Evolutionary conservation across 768 basidiomycete genomes (phyloP), one percentile per base, ranked within the genome.

Genomic region (Paxillus involutus): DNA sequence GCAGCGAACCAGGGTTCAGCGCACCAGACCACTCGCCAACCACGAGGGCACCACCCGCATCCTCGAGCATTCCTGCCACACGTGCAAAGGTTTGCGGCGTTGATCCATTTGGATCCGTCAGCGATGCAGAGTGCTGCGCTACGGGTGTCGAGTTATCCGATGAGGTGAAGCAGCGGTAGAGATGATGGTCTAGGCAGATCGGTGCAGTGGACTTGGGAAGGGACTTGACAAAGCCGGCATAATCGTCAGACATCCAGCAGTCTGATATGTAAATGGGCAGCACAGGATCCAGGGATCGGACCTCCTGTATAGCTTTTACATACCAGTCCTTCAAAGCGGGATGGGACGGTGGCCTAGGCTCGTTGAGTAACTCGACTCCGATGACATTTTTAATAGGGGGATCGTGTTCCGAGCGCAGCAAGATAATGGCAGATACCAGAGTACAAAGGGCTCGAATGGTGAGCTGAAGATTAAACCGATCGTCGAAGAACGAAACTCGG

Each of bases 21-120:
- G 84, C 88, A 0, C 84, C 90, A 3, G 85, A 88, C 84, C 87
- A 93, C 62, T 94, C 91, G 6, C 85, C 91, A 0, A 93, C 76
- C 29, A 93, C 73, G 6, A 94, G 56, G 5, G 71, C 78, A 19
- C 84, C 84, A 21, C 76, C 78, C 26, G 59, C 76, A 53, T 51
- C 66, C 55, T 58, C 71, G 19, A 69, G 73, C 55, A 69, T 60
- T 14, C 62, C 55, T 17, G 75, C 53, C 2, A 71, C 72, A 10
- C 73, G 74, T 12, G 75, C 69, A 35, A 81, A 78, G 49, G 66
- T 77, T 48, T 66, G 64, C 2, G 74, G 80, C 37, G 71, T 77
- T 2, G 59, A 56, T 4, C 71, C 78, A 41, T 67, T 72, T 0
- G 64, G 64, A 46, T 80, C 75, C 65, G 67, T 57, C 17, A 91